Evolutionary conservation across 164 flowering plant species (phyloP).

Genomic region (Stephania japonica): DNA sequence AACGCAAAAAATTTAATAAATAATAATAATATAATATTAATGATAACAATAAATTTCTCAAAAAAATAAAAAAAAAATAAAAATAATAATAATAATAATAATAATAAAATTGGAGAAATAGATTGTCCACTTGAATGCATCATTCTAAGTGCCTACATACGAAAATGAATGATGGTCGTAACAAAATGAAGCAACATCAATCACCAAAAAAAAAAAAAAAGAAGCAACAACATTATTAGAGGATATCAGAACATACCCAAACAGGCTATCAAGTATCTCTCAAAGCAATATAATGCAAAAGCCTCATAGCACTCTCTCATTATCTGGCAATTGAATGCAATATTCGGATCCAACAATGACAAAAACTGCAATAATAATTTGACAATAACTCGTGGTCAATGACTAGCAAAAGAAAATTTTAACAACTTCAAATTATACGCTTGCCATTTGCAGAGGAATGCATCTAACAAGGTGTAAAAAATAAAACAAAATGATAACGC

Average conservation of each 20-base stretch:
- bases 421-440: background rate
- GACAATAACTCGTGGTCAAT: background rate
- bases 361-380: slow-evolving; percentile 41
- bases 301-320: slow-evolving; percentile 98
- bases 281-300: slow-evolving; percentile 95
- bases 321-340: slow-evolving; percentile 82
- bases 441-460: background rate
- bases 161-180: background rate
- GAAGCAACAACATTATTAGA: no score
- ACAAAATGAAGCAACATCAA: slow-evolving; percentile 13
- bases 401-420: background rate
- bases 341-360: slow-evolving; percentile 64
- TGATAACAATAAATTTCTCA: no score
- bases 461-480: background rate
- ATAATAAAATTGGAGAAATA: no score
- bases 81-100: no score
- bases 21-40: no score
- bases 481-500: background rate
- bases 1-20: background rate
- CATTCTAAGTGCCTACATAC: background rate
- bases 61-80: no score
- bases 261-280: slow-evolving; percentile 95
- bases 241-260: slow-evolving; percentile 16
- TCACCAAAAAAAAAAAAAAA: no score
- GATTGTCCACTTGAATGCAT: background rate